Evolutionary conservation across 805 yeast species (phyloP), one percentile per base, ranked within the genome.

Genomic region (Schizosaccharomyces osmophilus): DNA sequence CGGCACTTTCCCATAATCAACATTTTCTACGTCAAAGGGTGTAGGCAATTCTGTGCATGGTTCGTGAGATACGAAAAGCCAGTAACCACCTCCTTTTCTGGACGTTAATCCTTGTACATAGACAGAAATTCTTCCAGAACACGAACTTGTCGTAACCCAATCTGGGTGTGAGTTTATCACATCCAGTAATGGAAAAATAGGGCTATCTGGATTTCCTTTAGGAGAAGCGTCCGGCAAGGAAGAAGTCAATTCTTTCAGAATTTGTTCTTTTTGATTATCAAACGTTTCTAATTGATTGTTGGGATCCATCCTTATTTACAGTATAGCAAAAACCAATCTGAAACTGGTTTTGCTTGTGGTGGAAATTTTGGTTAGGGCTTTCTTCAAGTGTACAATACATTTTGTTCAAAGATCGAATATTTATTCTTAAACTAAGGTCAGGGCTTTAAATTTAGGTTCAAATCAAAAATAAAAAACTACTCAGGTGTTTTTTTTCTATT

Each of bases 51-150:
- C 72, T 24, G 78, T 73, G 1, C 66, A 64, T 2, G 75, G 73
- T 45, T 83, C 81, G 68, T 87, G 95, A 0, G 87, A 79, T 1
- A 87, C 87, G 72, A 79, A 87, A 13, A 86, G 68, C 95, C 95
- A 87, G 62, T 76, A 76, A 0, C 95, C 95, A 59, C 87, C 86
- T 61, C 82, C 80, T 9, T 95, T 66, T 43, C 67, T 68, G 13
- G 62, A 65, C 66, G 85, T 85, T 9, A 72, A 70, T 2, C 95
- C 95, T 68, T 87, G 95, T 1, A 84, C 72, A 68, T 84, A 87
- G 0, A 87, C 87, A 62, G 90, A 82, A 1, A 87, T 83, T 67
- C 95, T 74, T 2, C 95, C 95, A 0, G 95, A 85, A 65, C 95
- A 87, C 19, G 93, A 83, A 1, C 94, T 85, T 0, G 95, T 87